Conservation (phyloP, 1,139 yeast species). For the Candida sojae region DNA sequence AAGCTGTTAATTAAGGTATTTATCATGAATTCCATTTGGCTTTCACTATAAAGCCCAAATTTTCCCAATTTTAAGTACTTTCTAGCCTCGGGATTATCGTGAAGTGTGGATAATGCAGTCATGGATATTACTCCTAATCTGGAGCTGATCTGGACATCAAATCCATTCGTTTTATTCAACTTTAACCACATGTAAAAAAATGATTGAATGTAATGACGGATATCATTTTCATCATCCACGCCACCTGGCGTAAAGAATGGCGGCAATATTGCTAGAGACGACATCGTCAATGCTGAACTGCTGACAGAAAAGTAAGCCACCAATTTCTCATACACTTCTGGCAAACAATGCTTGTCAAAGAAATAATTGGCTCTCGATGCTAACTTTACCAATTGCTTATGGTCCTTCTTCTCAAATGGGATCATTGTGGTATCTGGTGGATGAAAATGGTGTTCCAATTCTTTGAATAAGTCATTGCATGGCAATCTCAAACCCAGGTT, state of each 20-base stretch:
- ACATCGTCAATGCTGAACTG: slow-evolving; percentile 59
- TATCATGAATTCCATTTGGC: slow-evolving; percentile 61
- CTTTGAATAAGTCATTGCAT: slow-evolving; percentile 51
- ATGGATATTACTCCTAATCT: slow-evolving; percentile 65
- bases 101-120: slow-evolving; percentile 39
- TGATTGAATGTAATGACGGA: slow-evolving; percentile 60
- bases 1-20: slow-evolving; percentile 58
- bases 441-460: slow-evolving; percentile 36
- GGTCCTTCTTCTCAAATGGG: slow-evolving; percentile 43
- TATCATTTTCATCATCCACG: slow-evolving; percentile 33
- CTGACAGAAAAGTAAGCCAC: slow-evolving; percentile 55
- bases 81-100: slow-evolving; percentile 23
- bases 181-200: slow-evolving; percentile 77
- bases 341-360: slow-evolving; percentile 40
- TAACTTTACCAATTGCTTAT: slow-evolving; percentile 41
- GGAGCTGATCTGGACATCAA: slow-evolving; percentile 69
- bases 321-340: slow-evolving; percentile 36
- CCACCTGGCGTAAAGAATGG: slow-evolving; percentile 25
- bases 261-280: slow-evolving; percentile 61
- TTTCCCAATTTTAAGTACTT: slow-evolving; percentile 21
- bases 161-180: slow-evolving; percentile 54
- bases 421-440: slow-evolving; percentile 31
- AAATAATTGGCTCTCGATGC: slow-evolving; percentile 52
- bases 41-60: slow-evolving; percentile 63
- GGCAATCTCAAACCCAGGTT: slow-evolving; percentile 46